Evolutionary conservation across 1,139 yeast species (phyloP).

Genomic region (Torulaspora globosa): DNA sequence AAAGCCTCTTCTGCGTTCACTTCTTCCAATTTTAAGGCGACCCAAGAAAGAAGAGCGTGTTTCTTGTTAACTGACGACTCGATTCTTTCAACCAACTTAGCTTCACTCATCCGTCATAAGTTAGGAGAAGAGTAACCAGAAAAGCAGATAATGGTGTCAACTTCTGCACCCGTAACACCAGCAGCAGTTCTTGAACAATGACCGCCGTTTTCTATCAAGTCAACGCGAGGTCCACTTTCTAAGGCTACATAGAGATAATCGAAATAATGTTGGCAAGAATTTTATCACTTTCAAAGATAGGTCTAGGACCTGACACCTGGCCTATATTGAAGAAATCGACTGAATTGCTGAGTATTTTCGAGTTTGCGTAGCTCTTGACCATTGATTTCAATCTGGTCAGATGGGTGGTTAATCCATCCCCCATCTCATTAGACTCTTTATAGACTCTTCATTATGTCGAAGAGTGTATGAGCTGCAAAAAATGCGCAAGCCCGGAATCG

Average conservation of each 20-base stretch:
- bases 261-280: not conserved
- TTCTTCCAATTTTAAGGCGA: conserved; percentile 18
- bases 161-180: not conserved
- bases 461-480: not conserved
- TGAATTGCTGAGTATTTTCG: too few species aligned
- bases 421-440: too few species aligned
- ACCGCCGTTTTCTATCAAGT: not conserved
- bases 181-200: not conserved
- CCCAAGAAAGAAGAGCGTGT: conserved; percentile 25
- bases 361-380: too few species aligned
- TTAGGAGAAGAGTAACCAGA: not conserved
- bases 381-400: too few species aligned
- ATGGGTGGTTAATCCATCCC: too few species aligned
- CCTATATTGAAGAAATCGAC: too few species aligned
- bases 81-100: conserved; percentile 5
- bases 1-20: conserved; percentile 9
- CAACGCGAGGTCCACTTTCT: not conserved
- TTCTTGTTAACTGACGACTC: conserved; percentile 15
- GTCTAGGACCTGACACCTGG: too few species aligned
- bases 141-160: not conserved
- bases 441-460: too few species aligned
- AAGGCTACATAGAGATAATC: not conserved
- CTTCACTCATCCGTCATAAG: conserved; percentile 5
- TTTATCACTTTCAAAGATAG: too few species aligned
- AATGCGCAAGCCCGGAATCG: conserved; percentile 15